Percentiles rank a stretch among this genome's conserved stretches.
Evolutionary conservation across 148 eudicot genomes (phyloP).

Genomic region (Rhododendron williamsianum): DNA sequence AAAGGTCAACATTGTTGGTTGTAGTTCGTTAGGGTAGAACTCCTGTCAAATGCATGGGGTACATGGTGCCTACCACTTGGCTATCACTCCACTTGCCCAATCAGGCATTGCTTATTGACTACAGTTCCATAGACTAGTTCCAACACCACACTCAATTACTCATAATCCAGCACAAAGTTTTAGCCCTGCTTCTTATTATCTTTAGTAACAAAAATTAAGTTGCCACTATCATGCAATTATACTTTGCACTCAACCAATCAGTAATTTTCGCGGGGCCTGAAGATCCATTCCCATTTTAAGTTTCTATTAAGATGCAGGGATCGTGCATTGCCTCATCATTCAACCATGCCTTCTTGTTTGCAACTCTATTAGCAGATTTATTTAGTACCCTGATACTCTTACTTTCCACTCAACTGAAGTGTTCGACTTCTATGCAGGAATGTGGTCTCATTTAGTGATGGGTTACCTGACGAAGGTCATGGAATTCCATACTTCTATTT

Average conservation of each 20-base stretch:
- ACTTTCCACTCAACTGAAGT: background rate
- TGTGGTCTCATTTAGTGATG: conserved; percentile 89
- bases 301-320: background rate
- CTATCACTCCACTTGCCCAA: background rate
- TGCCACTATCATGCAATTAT: background rate
- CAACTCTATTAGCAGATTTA: background rate
- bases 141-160: background rate
- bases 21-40: too few species aligned
- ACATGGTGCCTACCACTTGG: too few species aligned
- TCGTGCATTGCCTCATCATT: background rate
- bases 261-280: background rate
- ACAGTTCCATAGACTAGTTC: background rate
- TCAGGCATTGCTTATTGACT: background rate
- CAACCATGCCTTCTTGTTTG: background rate
- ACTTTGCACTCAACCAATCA: background rate
- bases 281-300: background rate
- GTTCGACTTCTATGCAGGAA: conserved; percentile 41
- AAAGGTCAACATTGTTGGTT: too few species aligned
- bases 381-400: background rate
- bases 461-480: conserved; percentile 53
- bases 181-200: background rate
- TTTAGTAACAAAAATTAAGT: background rate
- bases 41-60: too few species aligned
- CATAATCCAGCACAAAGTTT: background rate
- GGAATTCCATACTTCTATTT: conserved; percentile 89